Percentiles rank a stretch among this genome's conserved stretches.
Evolutionary conservation across 2,329 filamentous ascomycete species (phyloP).

Genomic region (Zymoseptoria pseudotritici): DNA sequence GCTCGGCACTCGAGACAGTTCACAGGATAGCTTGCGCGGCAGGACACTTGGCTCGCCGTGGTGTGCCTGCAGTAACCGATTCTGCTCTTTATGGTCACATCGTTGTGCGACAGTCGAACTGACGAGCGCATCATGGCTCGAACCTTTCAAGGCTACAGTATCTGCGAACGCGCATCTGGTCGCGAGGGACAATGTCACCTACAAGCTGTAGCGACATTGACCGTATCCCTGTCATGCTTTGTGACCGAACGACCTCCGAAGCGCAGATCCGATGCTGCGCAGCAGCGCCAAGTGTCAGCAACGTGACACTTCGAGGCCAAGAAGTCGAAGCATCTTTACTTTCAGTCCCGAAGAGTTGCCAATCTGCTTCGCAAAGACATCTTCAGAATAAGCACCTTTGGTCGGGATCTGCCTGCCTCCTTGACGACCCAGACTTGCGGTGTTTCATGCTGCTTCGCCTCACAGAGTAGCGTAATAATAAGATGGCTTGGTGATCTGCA

Average conservation of each 20-base stretch:
- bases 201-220: too few species aligned
- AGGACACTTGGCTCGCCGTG: not conserved
- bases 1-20: not conserved
- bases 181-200: too few species aligned
- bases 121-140: not conserved
- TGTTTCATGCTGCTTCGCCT: not conserved
- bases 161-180: too few species aligned
- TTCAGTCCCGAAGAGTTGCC: not conserved
- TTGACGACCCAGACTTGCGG: not conserved
- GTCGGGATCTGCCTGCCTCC: not conserved
- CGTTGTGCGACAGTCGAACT: not conserved
- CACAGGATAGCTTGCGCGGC: not conserved
- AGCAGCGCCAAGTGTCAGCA: not conserved
- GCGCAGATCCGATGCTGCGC: too few species aligned
- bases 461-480: not conserved
- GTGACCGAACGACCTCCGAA: too few species aligned
- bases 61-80: not conserved
- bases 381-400: not conserved
- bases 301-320: not conserved
- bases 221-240: too few species aligned
- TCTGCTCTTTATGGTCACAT: not conserved
- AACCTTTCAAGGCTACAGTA: not conserved
- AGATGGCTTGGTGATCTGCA: not conserved
- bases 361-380: not conserved
- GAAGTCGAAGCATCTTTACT: not conserved